Percentiles rank a stretch among this genome's conserved stretches.
Conservation (phyloP, 148 eudicot genomes). For the Rhododendron williamsianum region DNA sequence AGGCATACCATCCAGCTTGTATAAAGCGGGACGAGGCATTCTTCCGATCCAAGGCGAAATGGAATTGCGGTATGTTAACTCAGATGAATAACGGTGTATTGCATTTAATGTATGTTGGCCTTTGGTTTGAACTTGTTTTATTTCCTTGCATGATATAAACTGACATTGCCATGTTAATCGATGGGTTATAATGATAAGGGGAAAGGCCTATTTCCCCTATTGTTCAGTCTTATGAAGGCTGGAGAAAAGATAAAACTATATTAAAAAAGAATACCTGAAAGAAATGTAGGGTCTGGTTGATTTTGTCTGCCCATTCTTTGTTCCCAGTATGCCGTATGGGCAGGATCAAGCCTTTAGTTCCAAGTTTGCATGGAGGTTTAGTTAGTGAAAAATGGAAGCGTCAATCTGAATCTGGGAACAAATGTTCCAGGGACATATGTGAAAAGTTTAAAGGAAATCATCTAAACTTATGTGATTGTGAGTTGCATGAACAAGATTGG, state of each 20-base stretch:
- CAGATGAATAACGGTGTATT: neutral
- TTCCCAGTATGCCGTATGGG: neutral
- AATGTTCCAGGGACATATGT: neutral
- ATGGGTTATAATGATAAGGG: neutral
- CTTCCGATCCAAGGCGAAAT: slow-evolving; percentile 50
- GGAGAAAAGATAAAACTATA: neutral
- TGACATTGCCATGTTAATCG: neutral
- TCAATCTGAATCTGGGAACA: neutral
- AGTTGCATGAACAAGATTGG: neutral
- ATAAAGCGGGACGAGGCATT: slow-evolving; percentile 83
- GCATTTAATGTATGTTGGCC: neutral
- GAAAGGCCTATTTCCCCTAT: neutral
- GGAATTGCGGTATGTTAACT: slow-evolving; percentile 72
- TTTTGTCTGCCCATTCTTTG: neutral
- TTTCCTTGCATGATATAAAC: neutral
- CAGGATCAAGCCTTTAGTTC: neutral
- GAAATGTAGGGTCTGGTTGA: neutral
- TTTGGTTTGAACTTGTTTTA: neutral
- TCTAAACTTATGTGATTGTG: neutral
- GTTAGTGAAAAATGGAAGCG: neutral
- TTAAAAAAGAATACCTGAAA: neutral
- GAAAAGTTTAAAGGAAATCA: neutral
- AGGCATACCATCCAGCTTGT: slow-evolving; percentile 93
- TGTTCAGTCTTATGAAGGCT: neutral
- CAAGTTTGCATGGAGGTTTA: neutral